Conservation (phyloP, 176 grass and related monocot genomes). For the Aegilops bicornis region DNA sequence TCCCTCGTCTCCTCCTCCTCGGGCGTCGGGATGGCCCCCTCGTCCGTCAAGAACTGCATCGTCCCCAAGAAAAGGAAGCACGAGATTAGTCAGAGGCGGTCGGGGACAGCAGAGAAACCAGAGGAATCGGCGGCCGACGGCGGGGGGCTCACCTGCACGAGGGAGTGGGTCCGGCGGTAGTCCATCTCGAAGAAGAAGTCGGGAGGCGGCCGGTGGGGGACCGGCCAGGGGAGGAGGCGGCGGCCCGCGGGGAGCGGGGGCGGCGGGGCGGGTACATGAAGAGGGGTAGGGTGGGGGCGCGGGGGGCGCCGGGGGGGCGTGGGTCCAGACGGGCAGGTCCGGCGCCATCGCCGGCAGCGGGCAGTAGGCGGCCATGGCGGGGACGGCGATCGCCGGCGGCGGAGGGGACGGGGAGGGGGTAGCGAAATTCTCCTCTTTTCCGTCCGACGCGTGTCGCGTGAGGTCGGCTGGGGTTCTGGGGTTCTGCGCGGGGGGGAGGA, state of each 20-base stretch:
- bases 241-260: neutral
- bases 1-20: slow-evolving; percentile 53
- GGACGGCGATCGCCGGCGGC: neutral
- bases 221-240: neutral
- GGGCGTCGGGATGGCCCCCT: slow-evolving; percentile 43
- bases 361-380: neutral
- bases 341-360: neutral
- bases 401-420: neutral
- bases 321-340: neutral
- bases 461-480: neutral
- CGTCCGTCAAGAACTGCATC: slow-evolving; percentile 37
- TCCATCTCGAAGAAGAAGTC: slow-evolving; percentile 40
- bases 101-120: neutral
- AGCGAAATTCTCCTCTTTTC: neutral
- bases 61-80: neutral
- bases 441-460: neutral
- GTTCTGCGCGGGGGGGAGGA: neutral
- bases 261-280: neutral
- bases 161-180: slow-evolving; percentile 38
- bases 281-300: slow-evolving; percentile 32
- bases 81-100: neutral
- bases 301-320: neutral
- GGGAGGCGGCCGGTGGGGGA: slow-evolving; percentile 23
- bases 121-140: neutral
- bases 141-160: slow-evolving; percentile 33